Evolutionary conservation across 2,329 filamentous ascomycete genomes (phyloP).

Genomic region (Lachnellula arida): DNA sequence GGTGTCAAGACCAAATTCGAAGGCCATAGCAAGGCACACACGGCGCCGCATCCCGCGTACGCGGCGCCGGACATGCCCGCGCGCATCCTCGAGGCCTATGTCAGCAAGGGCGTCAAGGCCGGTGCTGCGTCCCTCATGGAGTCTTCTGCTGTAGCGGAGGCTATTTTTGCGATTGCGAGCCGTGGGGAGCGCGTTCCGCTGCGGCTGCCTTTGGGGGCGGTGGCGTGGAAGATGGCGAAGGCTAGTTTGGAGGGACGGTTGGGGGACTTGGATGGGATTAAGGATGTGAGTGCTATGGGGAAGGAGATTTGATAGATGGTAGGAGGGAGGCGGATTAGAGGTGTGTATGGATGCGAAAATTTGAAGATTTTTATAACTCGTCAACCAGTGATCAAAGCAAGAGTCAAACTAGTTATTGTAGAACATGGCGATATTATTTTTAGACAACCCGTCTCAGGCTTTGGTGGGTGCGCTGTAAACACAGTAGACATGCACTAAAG

Average conservation of each 20-base stretch:
- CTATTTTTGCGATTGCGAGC: constrained; percentile 22
- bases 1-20: constrained; percentile 38
- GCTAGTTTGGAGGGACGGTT: constrained; percentile 17
- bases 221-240: constrained; percentile 24
- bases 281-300: constrained; percentile 17
- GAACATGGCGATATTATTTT: too few species aligned
- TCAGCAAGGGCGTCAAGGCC: constrained; percentile 17
- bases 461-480: too few species aligned
- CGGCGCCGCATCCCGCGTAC: constrained; percentile 23
- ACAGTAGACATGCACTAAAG: too few species aligned
- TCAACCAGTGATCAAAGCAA: too few species aligned
- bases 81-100: constrained; percentile 25
- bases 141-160: constrained; percentile 19
- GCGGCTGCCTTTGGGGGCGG: constrained; percentile 19
- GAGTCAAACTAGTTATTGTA: too few species aligned
- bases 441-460: too few species aligned
- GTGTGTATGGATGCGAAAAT: too few species aligned
- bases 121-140: constrained; percentile 16
- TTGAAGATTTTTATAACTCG: too few species aligned
- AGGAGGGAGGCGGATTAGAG: too few species aligned
- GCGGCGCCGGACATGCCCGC: constrained; percentile 31
- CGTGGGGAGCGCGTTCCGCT: constrained; percentile 24
- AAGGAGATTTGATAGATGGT: constrained; percentile 2
- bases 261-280: constrained; percentile 16
- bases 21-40: constrained; percentile 33